Conservation (phyloP, 164 flowering plant species). For the Saururus chinensis region DNA sequence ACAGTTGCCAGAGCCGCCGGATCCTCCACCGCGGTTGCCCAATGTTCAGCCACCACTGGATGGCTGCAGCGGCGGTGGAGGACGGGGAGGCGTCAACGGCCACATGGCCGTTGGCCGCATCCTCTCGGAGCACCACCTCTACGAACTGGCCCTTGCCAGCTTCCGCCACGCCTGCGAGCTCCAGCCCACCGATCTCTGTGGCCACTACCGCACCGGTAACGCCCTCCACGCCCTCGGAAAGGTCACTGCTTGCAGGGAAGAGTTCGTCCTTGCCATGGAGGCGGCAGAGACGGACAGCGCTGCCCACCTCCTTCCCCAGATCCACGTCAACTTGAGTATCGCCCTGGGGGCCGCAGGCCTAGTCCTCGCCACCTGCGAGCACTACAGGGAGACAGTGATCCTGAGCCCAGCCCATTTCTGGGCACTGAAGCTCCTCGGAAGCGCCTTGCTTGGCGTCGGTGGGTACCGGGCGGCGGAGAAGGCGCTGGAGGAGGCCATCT, state of each 20-base stretch:
- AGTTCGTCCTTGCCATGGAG: constrained; percentile 68
- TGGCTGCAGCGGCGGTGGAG: too few relatives aligned
- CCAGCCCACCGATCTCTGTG: constrained; percentile 81
- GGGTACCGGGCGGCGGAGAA: constrained; percentile 95
- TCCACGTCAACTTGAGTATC: constrained; percentile 91
- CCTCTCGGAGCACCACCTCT: constrained; percentile 76
- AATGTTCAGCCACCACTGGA: too few relatives aligned
- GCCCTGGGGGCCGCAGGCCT: constrained; percentile 93
- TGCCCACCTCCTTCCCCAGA: constrained; percentile 85
- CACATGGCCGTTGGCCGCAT: constrained; percentile 97
- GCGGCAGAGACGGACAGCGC: constrained; percentile 90
- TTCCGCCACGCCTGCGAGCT: constrained; percentile 89
- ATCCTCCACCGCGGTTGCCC: too few relatives aligned
- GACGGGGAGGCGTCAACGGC: constrained; percentile 87
- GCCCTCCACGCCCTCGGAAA: constrained; percentile 60
- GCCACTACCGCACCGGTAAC: constrained; percentile 87
- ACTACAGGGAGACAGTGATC: constrained; percentile 97
- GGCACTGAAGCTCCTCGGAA: constrained; percentile 95
- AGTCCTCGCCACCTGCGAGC: constrained; percentile 92
- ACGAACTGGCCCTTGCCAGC: constrained; percentile 71
- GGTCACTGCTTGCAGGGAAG: constrained; percentile 63
- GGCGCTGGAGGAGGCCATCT: constrained; percentile 94
- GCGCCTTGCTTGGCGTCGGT: constrained; percentile 96
- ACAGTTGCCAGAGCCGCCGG: too few relatives aligned
- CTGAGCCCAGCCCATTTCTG: too few relatives aligned